Evolutionary conservation across 2,329 filamentous ascomycete genomes (phyloP).

Genomic region (Stromatinia cepivora): DNA sequence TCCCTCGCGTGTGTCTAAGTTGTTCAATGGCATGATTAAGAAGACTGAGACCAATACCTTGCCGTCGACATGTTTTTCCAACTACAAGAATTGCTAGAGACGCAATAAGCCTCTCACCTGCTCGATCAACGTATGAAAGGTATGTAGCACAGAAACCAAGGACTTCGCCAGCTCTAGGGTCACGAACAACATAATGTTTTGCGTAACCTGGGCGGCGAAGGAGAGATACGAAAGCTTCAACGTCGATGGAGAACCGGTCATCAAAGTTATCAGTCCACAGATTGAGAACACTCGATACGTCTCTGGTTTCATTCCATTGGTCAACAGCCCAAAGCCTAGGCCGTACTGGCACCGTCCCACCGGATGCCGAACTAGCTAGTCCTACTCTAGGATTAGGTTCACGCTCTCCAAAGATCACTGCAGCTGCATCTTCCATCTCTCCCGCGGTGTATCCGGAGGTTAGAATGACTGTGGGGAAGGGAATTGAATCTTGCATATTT

Average conservation of each 20-base stretch:
- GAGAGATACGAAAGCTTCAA: constrained; percentile 47
- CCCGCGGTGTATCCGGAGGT: constrained; percentile 49
- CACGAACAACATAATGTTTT: constrained; percentile 57
- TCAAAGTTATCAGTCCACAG: constrained; percentile 37
- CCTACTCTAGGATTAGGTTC: constrained; percentile 9
- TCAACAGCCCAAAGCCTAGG: constrained; percentile 39
- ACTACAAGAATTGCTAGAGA: constrained; percentile 58
- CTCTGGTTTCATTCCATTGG: constrained; percentile 37
- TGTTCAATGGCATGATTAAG: constrained; percentile 53
- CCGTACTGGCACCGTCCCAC: constrained; percentile 5
- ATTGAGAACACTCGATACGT: constrained; percentile 33
- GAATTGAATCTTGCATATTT: constrained; percentile 43
- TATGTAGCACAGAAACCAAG: constrained; percentile 63
- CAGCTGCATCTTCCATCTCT: constrained; percentile 53
- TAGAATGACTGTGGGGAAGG: constrained; percentile 55
- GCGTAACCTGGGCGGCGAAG: constrained; percentile 56
- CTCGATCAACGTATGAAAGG: constrained; percentile 56
- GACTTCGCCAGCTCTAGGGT: constrained; percentile 47
- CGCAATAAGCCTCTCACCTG: constrained; percentile 54
- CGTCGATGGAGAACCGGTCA: constrained; percentile 48
- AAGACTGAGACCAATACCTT: constrained; percentile 55
- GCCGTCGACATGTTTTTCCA: constrained; percentile 48
- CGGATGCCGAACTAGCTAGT: background rate
- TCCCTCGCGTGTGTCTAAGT: constrained; percentile 52
- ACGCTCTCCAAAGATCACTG: constrained; percentile 51